These are phyloP conservation scores for Aspergillus bridgeri DNA, from an alignment of 495 filamentous ascomycete species.

Conservation along the genomic window DNA sequence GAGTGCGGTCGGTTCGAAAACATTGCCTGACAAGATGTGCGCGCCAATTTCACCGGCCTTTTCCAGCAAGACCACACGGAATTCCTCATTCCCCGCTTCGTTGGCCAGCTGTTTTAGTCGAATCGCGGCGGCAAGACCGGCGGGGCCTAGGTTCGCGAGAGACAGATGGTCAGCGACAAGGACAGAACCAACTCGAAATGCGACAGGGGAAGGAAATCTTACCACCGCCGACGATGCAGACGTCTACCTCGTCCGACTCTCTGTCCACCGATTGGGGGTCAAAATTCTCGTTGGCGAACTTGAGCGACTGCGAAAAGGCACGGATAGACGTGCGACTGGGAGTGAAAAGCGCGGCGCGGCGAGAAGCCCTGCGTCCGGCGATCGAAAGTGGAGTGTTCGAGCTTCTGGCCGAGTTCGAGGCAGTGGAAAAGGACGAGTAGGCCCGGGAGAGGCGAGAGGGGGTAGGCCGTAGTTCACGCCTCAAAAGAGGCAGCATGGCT, in stretches of 20 bases:
- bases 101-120: slow-evolving; percentile 93
- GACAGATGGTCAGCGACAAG: background rate
- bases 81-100: slow-evolving; percentile 92
- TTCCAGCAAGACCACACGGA: slow-evolving; percentile 87
- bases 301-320: slow-evolving; percentile 49
- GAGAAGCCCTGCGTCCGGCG: slow-evolving; percentile 20
- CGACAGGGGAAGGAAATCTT: slow-evolving; percentile 16
- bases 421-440: slow-evolving; percentile 25
- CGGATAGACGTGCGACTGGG: slow-evolving; percentile 21
- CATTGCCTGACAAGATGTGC: slow-evolving; percentile 93
- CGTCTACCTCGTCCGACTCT: slow-evolving; percentile 90
- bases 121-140: slow-evolving; percentile 90
- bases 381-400: slow-evolving; percentile 22
- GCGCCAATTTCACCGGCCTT: slow-evolving; percentile 95
- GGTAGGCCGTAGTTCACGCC: slow-evolving; percentile 36
- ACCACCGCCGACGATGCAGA: slow-evolving; percentile 94
- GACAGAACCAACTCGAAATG: background rate
- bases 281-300: slow-evolving; percentile 58
- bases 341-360: slow-evolving; percentile 23
- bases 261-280: slow-evolving; percentile 73
- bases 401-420: slow-evolving; percentile 20
- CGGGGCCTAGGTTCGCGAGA: slow-evolving; percentile 58
- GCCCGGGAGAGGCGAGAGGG: slow-evolving; percentile 28
- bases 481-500: slow-evolving; percentile 42
- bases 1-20: slow-evolving; percentile 85